Conservation (phyloP, 2,329 filamentous ascomycete genomes). For the Ascochyta rabiei region DNA sequence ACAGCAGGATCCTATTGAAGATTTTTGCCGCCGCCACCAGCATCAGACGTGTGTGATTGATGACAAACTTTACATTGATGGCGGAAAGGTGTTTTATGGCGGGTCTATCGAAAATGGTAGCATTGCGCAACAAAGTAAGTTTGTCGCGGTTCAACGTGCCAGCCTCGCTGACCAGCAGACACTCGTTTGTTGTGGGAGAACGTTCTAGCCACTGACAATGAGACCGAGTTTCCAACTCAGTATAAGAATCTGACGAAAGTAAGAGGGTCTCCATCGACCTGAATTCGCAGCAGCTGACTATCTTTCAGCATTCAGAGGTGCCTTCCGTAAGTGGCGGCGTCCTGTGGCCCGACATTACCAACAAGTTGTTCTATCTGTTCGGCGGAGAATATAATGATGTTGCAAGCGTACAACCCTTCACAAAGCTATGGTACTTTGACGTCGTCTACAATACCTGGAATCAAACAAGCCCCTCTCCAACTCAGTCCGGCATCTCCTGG, state of each 20-base stretch:
- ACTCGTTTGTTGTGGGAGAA: neutral
- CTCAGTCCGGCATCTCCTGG: conserved; percentile 15
- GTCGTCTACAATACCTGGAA: conserved; percentile 61
- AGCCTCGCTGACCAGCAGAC: neutral
- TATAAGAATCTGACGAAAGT: neutral
- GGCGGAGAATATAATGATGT: conserved; percentile 57
- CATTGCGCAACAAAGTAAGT: neutral
- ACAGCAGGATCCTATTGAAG: neutral
- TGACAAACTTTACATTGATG: conserved; percentile 61
- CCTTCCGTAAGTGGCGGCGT: conserved; percentile 53
- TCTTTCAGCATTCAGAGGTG: conserved; percentile 54
- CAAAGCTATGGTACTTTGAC: conserved; percentile 59
- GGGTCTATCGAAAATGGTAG: neutral
- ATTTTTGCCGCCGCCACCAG: conserved; percentile 35
- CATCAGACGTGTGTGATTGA: conserved; percentile 65
- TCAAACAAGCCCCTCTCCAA: conserved; percentile 44
- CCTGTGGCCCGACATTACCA: conserved; percentile 64
- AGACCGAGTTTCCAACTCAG: neutral
- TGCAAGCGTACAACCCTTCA: conserved; percentile 41
- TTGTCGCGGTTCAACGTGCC: no score
- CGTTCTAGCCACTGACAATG: neutral
- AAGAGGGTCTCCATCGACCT: neutral
- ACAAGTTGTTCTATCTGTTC: conserved; percentile 66
- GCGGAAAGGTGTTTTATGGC: conserved; percentile 59
- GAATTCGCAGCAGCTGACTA: no score